phyloP scores from a whole-genome alignment of 352 stramenopile genomes.

The Pythium pyrilobum region DNA sequence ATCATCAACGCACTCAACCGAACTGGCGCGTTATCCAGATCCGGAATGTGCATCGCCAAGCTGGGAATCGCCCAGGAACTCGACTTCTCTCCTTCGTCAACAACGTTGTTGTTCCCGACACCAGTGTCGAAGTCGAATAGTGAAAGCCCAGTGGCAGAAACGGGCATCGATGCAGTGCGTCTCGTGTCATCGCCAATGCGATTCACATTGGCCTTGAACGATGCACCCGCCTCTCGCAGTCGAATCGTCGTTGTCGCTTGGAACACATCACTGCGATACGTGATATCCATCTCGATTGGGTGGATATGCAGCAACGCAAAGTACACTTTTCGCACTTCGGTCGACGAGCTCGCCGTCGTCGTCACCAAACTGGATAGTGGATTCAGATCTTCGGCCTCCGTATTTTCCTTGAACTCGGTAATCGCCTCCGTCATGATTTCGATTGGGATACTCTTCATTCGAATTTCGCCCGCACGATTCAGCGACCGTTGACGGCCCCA shows the following conservation, averaged over 20 bases:
- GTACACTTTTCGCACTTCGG: constrained; percentile 81
- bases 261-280: constrained; percentile 84
- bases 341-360: constrained; percentile 58
- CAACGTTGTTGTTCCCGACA: background rate
- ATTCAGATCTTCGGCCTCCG: constrained; percentile 69
- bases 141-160: constrained; percentile 12
- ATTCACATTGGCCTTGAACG: constrained; percentile 20
- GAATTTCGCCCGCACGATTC: constrained; percentile 72
- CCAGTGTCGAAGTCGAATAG: constrained; percentile 28
- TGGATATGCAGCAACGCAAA: constrained; percentile 87
- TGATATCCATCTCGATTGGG: constrained; percentile 85
- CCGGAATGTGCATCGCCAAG: constrained; percentile 82
- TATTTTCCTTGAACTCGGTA: constrained; percentile 74
- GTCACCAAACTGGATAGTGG: constrained; percentile 66
- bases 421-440: constrained; percentile 77
- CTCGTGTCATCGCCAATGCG: constrained; percentile 26
- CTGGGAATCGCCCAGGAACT: constrained; percentile 80
- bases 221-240: constrained; percentile 41
- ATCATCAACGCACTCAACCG: constrained; percentile 86
- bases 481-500: constrained; percentile 60
- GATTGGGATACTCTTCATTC: constrained; percentile 76
- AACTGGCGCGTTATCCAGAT: constrained; percentile 86
- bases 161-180: constrained; percentile 31
- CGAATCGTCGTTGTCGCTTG: constrained; percentile 58
- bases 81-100: constrained; percentile 40